Evolutionary conservation across 2,329 filamentous ascomycete genomes (phyloP), one percentile per base, ranked within the genome.

Genomic region (Hirsutella rhossiliensis): DNA sequence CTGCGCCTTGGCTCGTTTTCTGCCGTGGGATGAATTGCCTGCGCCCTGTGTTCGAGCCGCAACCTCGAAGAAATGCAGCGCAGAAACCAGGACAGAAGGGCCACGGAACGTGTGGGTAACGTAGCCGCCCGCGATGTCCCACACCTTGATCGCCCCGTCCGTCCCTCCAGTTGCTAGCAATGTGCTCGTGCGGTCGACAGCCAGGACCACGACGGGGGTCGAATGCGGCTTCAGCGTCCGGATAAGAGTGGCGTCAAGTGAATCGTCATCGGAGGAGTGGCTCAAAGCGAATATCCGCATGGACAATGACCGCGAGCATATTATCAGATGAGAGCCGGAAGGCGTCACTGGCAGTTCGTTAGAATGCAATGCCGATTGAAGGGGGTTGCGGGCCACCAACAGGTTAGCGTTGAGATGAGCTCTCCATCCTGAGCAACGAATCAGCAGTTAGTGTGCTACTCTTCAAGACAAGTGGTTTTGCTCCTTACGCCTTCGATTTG

Each of bases 41-140:
- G 41, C 45, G 11, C 57, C 59, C 28, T 50, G 56, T 15, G 64
- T 60, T 55, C 67, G 54, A 49, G 66, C 63, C 20, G 80, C 72
- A 15, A 86, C 71, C 57, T 94, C 83, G 60, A 97, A 98, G 64
- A 98, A 97, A 54, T 83, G 82, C 17, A 98, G 71, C 0, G 92
- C 87, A 12, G 92, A 95, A 5, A 98, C 78, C 19, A 98, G 75
- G 11, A 92, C 89, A 47, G 88, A 88, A 45, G 94, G 90, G 1
- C 89, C 89, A 53, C 90, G 84, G 63, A 98, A 94, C 1, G 87
- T 95, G 63, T 98, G 92, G 27, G 94, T 98, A 29, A 88, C 80
- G 62, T 85, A 97, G 19, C 92, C 92, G 38, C 82, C 87, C 41
- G 75, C 72, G 47, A 98, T 87, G 64, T 98, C 92, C 90, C 90